Conservation (phyloP, 1,284 basidiomycete genomes). For the Marasmius sp. region DNA sequence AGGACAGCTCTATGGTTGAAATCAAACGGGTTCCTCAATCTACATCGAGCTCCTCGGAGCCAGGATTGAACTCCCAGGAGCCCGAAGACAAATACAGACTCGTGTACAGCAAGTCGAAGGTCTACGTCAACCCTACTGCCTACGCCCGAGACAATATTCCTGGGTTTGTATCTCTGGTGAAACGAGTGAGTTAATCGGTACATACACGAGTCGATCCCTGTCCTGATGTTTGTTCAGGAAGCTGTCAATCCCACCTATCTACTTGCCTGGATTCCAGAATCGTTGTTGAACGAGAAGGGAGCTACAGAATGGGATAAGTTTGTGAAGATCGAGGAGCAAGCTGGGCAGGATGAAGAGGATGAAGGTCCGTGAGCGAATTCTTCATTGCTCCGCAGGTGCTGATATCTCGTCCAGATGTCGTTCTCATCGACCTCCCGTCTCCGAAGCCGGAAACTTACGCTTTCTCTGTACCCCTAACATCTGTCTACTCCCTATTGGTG, state of each 20-base stretch:
- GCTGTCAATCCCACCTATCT: slow-evolving; percentile 71
- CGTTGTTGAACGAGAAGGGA: slow-evolving; percentile 74
- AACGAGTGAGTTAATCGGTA: slow-evolving; percentile 54
- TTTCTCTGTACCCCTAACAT: slow-evolving; percentile 88
- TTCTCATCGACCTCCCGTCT: slow-evolving; percentile 75
- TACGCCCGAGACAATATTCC: slow-evolving; percentile 92
- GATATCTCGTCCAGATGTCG: slow-evolving; percentile 52
- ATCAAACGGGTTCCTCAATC: slow-evolving; percentile 49
- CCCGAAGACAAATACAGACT: slow-evolving; percentile 70
- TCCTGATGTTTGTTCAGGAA: slow-evolving; percentile 41
- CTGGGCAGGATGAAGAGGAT: slow-evolving; percentile 61
- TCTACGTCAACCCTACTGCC: slow-evolving; percentile 91
- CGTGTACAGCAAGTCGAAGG: slow-evolving; percentile 88
- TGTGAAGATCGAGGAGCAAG: slow-evolving; percentile 73
- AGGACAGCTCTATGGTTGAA: slow-evolving; percentile 78
- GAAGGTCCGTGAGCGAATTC: slow-evolving; percentile 50
- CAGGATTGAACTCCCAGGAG: slow-evolving; percentile 20
- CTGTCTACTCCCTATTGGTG: slow-evolving; percentile 88
- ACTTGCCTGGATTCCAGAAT: slow-evolving; percentile 86
- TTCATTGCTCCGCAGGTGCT: slow-evolving; percentile 6
- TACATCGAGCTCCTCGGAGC: slow-evolving; percentile 19
- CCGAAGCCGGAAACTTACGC: slow-evolving; percentile 87
- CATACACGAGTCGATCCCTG: slow-evolving; percentile 8
- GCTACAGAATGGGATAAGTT: slow-evolving; percentile 84
- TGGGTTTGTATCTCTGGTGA: slow-evolving; percentile 88